Evolutionary conservation across 805 yeast genomes (phyloP), one percentile per base, ranked within the genome.

Genomic region (Candida cerambycidarum): DNA sequence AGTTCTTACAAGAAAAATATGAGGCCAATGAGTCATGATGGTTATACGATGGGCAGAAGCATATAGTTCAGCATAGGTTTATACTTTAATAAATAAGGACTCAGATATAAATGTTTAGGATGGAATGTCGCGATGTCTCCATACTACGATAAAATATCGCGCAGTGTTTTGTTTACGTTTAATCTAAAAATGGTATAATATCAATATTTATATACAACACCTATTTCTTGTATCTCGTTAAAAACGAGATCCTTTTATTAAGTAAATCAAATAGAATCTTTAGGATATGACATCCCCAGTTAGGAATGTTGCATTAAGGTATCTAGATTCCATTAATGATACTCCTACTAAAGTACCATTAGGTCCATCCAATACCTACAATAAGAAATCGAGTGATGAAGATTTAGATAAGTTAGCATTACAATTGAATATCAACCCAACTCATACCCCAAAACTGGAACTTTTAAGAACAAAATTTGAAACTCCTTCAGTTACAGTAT

Each of bases 401-500:
- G 75, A 70, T 44, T 54, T 70, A 41, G 76, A 70, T 32, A 60
- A 52, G 14, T 53, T 70, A 36, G 74, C 75, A 11, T 55, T 60
- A 33, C 66, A 70, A 48, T 52, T 70, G 46, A 58, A 64, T 39
- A 47, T 65, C 14, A 56, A 57, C 13, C 52, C 62, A 2, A 38
- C 29, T 2, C 48, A 59, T 1, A 52, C 58, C 19, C 54, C 57
- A 15, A 62, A 59, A 33, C 53, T 61, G 4, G 61, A 56, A 5
- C 46, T 64, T 15, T 50, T 67, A 12, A 54, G 67, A 31, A 50
- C 65, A 4, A 57, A 60, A 30, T 70, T 63, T 43, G 73, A 68
- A 39, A 57, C 71, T 0, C 71, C 72, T 2, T 67, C 73, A 10
- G 75, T 68, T 1, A 70, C 74, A 0, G 67, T 70, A 3, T 63